A percentile compares a stretch with the other conserved stretches of the same genome.
Evolutionary conservation across 2,329 filamentous ascomycete species (phyloP).

Genomic region (Coniochaeta pulveracea): DNA sequence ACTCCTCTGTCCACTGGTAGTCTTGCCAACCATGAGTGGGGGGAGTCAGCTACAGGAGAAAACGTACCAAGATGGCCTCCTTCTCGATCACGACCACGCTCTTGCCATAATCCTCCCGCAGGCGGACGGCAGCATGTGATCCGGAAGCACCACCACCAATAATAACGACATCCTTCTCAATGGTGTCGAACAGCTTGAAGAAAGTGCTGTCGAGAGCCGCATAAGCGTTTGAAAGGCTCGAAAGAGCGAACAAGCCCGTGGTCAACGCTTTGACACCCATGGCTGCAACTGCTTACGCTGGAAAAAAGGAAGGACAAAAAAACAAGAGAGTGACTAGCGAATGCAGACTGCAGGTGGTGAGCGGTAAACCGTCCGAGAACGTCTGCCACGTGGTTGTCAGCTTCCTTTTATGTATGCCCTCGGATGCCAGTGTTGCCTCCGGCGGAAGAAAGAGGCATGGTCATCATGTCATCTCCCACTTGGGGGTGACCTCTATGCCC

Average conservation of each 20-base stretch:
- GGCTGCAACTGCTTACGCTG: neutral
- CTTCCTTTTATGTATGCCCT: conserved; percentile 2
- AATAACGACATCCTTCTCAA: conserved; percentile 21
- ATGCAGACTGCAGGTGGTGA: neutral
- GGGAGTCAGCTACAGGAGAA: neutral
- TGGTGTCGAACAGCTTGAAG: neutral
- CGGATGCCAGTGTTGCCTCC: no score
- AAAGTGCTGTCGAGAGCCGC: conserved; percentile 1
- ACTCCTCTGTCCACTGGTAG: neutral
- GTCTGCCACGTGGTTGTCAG: neutral
- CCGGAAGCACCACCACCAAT: conserved; percentile 26
- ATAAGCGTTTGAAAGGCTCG: neutral
- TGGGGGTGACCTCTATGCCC: no score
- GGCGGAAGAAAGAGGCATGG: no score
- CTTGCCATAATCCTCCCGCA: conserved; percentile 22
- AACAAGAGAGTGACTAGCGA: neutral
- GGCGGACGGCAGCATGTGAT: conserved; percentile 21
- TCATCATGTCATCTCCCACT: no score
- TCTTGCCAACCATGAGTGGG: no score
- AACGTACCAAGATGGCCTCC: conserved; percentile 17
- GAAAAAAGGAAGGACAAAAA: no score
- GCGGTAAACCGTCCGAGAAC: neutral
- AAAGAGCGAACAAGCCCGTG: neutral
- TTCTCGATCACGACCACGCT: conserved; percentile 24
- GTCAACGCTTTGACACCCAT: neutral